phyloP scores from a whole-genome alignment of 2,329 filamentous ascomycete species.

The Cucurbitaria berberidis region DNA sequence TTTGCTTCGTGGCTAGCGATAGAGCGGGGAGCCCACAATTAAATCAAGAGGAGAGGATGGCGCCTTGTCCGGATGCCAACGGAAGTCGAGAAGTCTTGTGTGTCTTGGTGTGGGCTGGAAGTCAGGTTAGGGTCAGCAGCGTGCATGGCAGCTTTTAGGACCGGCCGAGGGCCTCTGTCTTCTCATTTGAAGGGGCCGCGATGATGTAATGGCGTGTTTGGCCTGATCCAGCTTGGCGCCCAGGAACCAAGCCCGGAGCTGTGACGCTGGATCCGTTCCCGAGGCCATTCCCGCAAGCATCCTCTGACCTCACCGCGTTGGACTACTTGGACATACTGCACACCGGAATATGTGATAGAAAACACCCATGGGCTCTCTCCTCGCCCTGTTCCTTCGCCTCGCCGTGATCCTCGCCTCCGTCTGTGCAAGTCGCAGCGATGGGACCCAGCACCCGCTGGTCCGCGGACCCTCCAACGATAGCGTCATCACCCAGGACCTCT shows the following conservation, averaged over 20 bases:
- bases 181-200: neutral
- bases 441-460: slow-evolving; percentile 36
- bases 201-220: slow-evolving; percentile 14
- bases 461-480: slow-evolving; percentile 37
- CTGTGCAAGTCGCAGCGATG: slow-evolving; percentile 13
- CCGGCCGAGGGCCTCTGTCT: slow-evolving; percentile 1
- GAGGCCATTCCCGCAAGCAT: slow-evolving; percentile 2
- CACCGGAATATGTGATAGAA: slow-evolving; percentile 40
- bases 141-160: slow-evolving; percentile 12
- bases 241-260: slow-evolving; percentile 5
- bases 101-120: neutral
- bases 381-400: slow-evolving; percentile 28
- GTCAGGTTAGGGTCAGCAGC: slow-evolving; percentile 12
- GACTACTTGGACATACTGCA: too few relatives aligned
- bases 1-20: neutral
- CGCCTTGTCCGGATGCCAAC: slow-evolving; percentile 34
- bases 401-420: slow-evolving; percentile 23
- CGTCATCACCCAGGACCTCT: slow-evolving; percentile 68
- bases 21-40: neutral
- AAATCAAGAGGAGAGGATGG: slow-evolving; percentile 15
- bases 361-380: slow-evolving; percentile 26
- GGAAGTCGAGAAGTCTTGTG: slow-evolving; percentile 30
- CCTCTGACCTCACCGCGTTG: slow-evolving; percentile 30
- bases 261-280: slow-evolving; percentile 9
- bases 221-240: slow-evolving; percentile 7